Evolutionary conservation across 2,329 filamentous ascomycete genomes (phyloP), one percentile per base, ranked within the genome.

Genomic region (Tolypocladium album): DNA sequence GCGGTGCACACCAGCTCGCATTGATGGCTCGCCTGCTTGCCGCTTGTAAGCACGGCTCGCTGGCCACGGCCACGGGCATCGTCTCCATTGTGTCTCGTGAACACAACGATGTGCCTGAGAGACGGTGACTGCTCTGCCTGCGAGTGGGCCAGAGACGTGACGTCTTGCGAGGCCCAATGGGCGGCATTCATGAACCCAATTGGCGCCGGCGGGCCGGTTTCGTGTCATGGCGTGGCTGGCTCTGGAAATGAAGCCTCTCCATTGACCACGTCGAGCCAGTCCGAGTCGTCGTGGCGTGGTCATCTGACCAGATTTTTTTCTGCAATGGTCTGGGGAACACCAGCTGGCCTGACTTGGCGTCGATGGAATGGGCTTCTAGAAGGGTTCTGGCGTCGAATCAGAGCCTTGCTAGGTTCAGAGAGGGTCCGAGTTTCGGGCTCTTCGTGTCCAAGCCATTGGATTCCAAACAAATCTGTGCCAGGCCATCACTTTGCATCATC

Each of bases 181-280:
- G 47, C 24, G 15, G 11, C 50, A 34, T 3, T 15, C 22, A n/a
- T 27, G 22, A 22, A 47, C 22, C 43, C 22, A 50, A 52, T 20
- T 58, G 47, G 31, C 50, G 34, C 31, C 43, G 47, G 15, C 24
- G 17, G 17, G 47, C 42, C 58, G 50, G 39, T 59, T 36, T 31
- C 58, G 36, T 55, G 22, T 43, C 47, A 50, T 55, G 42, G 34
- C 56, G 57, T 38, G 31, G 43, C 34, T 45, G 58, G 50, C 50
- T 53, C 50, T 53, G 31, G 20, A 22, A 36, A 36, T 36, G 50
- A 36, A 38, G 17, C 13, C 50, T n/a, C 31, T 55, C 50, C 31
- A 15, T 34, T 22, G 31, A 36, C 58, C 58, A 59, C 58, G 58
- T 59, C 52, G 47, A 59, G 27, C 58, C 58, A 59, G 53, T 59